Evolutionary conservation across 139 green algal species (phyloP).

Genomic region (Chlamydomonas asymmetrica): DNA sequence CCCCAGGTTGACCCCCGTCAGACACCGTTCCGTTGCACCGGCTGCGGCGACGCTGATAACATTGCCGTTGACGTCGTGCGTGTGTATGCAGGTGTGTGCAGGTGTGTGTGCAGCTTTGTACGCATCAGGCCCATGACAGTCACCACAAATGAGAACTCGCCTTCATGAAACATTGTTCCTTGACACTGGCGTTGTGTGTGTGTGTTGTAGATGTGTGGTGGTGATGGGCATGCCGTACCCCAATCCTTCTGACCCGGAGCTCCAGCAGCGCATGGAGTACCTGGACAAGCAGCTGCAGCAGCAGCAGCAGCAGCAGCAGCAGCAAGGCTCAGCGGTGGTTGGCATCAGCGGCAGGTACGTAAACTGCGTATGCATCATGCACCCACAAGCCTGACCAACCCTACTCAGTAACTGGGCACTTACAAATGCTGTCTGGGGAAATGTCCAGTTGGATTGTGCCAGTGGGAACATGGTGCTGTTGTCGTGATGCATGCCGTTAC

Average conservation of each 20-base stretch:
- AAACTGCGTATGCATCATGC: neutral
- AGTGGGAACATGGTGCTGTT: neutral
- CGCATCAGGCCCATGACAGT: no score
- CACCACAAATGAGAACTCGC: no score
- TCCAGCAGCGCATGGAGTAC: conserved; percentile 85
- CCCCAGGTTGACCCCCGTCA: no score
- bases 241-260: conserved; percentile 88
- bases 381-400: neutral
- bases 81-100: no score
- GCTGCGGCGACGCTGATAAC: no score
- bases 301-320: conserved; percentile 22
- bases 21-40: no score
- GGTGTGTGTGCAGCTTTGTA: no score
- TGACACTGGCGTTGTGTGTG: no score
- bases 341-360: neutral
- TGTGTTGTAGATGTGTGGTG: conserved; percentile 80
- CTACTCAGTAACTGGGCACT: no score
- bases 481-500: no score
- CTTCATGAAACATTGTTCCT: no score
- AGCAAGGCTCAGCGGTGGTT: neutral
- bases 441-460: conserved; percentile 10
- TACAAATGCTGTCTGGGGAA: conserved; percentile 3
- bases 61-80: no score
- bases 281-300: conserved; percentile 53
- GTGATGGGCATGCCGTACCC: conserved; percentile 95